phyloP scores from a whole-genome alignment of 805 yeast genomes.

The Saturnispora ahearnii region DNA sequence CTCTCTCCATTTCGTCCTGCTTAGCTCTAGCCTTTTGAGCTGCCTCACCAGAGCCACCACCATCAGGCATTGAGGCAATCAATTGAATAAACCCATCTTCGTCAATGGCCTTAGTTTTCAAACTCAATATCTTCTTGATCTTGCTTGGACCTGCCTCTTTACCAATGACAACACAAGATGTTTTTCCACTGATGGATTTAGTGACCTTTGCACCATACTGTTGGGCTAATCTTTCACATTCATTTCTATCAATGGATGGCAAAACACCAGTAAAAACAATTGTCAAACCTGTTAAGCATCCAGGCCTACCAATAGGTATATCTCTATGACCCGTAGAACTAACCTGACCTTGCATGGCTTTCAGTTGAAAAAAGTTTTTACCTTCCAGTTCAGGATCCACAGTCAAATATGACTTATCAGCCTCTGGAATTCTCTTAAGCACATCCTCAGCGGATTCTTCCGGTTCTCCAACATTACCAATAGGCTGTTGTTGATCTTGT shows the following conservation, averaged over 20 bases:
- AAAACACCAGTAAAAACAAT: slow-evolving; percentile 90
- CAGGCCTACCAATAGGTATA: slow-evolving; percentile 74
- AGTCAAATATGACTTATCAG: slow-evolving; percentile 38
- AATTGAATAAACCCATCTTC: slow-evolving; percentile 80
- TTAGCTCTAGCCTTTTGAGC: slow-evolving; percentile 69
- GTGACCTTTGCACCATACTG: slow-evolving; percentile 89
- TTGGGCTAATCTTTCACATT: slow-evolving; percentile 68
- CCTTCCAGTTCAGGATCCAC: slow-evolving; percentile 39
- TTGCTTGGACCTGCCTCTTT: slow-evolving; percentile 97
- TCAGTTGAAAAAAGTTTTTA: slow-evolving; percentile 46
- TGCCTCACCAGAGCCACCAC: slow-evolving; percentile 78
- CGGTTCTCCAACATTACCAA: too few species aligned
- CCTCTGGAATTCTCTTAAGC: slow-evolving; percentile 62
- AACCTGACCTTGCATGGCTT: slow-evolving; percentile 33
- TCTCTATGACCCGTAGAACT: slow-evolving; percentile 18
- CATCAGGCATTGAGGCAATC: slow-evolving; percentile 73
- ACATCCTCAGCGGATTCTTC: slow-evolving; percentile 41
- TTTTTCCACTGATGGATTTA: slow-evolving; percentile 73
- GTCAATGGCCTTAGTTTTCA: slow-evolving; percentile 70
- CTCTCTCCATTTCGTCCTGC: slow-evolving; percentile 56
- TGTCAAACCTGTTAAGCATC: slow-evolving; percentile 81
- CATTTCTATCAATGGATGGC: slow-evolving; percentile 69
- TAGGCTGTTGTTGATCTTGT: background rate
- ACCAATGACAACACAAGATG: slow-evolving; percentile 85
- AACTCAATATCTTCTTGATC: slow-evolving; percentile 64